Evolutionary conservation across 106 monocot genomes (phyloP).

Genomic region (Allium fistulosum): DNA sequence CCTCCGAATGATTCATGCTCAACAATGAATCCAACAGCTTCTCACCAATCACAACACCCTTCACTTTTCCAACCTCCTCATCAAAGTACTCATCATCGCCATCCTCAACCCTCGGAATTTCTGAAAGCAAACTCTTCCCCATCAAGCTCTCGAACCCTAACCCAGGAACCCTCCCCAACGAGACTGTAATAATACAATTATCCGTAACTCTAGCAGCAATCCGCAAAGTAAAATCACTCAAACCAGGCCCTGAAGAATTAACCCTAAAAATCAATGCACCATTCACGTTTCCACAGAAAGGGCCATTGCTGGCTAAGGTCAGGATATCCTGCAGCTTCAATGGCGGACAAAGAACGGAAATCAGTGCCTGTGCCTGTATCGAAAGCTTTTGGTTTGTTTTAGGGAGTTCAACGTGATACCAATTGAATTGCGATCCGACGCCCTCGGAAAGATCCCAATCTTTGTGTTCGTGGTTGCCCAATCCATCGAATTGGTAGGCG

Average conservation of each 20-base stretch:
- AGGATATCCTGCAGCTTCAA: constrained; percentile 93
- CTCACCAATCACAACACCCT: constrained; percentile 35
- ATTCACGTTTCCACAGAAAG: constrained; percentile 63
- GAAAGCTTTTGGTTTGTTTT: constrained; percentile 53
- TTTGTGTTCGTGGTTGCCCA: constrained; percentile 24
- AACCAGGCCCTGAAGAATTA: constrained; percentile 74
- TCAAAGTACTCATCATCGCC: constrained; percentile 4
- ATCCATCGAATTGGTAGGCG: constrained; percentile 50
- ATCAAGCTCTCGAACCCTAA: constrained; percentile 49
- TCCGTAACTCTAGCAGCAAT: constrained; percentile 79
- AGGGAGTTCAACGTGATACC: constrained; percentile 96
- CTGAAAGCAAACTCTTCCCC: constrained; percentile 56
- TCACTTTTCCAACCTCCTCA: not conserved
- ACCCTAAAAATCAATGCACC: constrained; percentile 75
- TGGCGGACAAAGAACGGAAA: constrained; percentile 79
- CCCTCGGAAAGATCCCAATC: constrained; percentile 41
- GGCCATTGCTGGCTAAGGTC: constrained; percentile 73
- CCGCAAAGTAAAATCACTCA: constrained; percentile 56
- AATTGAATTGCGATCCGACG: constrained; percentile 31
- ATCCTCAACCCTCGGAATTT: constrained; percentile 20
- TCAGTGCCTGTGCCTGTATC: constrained; percentile 61
- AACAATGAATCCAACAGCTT: constrained; percentile 47
- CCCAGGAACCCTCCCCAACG: constrained; percentile 73
- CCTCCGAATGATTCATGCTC: constrained; percentile 66
- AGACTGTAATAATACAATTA: constrained; percentile 65